Conservation (phyloP, 2,329 filamentous ascomycete genomes). For the Cordyceps fumosorosea region DNA sequence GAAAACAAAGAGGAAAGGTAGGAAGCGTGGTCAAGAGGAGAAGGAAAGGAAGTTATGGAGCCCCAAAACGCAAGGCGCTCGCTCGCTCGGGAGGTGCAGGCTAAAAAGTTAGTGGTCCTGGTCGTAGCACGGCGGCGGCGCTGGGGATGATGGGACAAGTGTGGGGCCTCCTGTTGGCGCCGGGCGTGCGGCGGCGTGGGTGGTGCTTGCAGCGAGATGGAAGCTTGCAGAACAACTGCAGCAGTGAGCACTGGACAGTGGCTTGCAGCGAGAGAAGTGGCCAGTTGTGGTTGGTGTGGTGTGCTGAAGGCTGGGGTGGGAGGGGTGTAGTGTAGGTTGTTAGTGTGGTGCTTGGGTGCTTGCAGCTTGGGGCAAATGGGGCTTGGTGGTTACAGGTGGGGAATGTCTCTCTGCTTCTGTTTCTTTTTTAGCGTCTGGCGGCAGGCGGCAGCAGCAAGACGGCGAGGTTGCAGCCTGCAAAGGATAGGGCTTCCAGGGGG, state of each 20-base stretch:
- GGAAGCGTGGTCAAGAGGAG: background rate
- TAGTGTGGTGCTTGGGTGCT: too few species aligned
- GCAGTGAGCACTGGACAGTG: too few species aligned
- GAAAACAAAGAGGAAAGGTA: too few species aligned
- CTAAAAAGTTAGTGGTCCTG: background rate
- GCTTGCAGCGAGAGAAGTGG: too few species aligned
- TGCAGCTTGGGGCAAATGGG: too few species aligned
- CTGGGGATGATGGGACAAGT: slow-evolving; percentile 9
- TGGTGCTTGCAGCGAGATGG: background rate
- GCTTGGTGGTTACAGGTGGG: background rate
- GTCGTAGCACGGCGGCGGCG: background rate
- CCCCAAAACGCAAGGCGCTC: slow-evolving; percentile 4
- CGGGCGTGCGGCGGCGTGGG: background rate
- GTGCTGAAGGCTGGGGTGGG: too few species aligned
- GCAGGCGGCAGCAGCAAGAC: slow-evolving; percentile 2
- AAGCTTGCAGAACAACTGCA: too few species aligned
- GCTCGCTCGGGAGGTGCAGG: background rate
- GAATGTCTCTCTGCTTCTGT: background rate
- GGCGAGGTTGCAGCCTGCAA: background rate
- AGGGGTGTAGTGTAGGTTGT: too few species aligned
- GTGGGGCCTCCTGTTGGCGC: slow-evolving; percentile 11
- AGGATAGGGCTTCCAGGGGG: background rate
- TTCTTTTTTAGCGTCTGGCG: slow-evolving; percentile 8
- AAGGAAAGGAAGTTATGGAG: slow-evolving; percentile 10
- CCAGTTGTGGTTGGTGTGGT: too few species aligned